Conservation (phyloP, 2,329 filamentous ascomycete genomes). For the Colletotrichum sp. region DNA sequence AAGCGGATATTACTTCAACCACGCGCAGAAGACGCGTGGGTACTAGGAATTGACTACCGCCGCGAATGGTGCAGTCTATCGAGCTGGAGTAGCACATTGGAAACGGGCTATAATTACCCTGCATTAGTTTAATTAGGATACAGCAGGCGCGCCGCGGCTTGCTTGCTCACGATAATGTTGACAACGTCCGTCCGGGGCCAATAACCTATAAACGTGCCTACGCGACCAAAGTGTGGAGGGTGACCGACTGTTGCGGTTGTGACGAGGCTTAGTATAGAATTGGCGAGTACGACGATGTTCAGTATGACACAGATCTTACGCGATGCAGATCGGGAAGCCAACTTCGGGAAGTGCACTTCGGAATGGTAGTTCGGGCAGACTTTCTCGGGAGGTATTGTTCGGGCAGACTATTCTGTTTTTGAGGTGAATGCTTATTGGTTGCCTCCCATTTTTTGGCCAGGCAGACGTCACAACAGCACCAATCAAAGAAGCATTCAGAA, state of each 20-base stretch:
- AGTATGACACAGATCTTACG: background rate
- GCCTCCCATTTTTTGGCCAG: background rate
- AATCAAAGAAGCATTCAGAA: background rate
- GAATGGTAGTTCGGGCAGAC: background rate
- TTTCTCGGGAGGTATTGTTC: background rate
- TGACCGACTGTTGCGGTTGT: background rate
- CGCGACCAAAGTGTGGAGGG: background rate
- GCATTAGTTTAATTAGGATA: background rate
- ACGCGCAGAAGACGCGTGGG: constrained; percentile 41
- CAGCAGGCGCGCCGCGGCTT: background rate
- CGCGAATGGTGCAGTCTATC: background rate
- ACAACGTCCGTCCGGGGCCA: background rate
- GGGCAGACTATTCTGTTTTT: background rate
- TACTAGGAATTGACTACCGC: constrained; percentile 34
- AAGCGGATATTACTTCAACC: constrained; percentile 37
- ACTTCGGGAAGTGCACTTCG: background rate
- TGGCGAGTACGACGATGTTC: background rate
- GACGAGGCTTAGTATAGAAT: background rate
- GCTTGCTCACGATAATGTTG: background rate
- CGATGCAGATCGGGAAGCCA: background rate
- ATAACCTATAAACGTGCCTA: background rate
- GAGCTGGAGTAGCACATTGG: background rate
- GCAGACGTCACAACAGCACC: background rate
- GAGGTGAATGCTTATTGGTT: background rate
- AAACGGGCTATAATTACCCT: background rate